These are phyloP conservation scores for Cercospora canescens DNA, from an alignment of 2,329 filamentous ascomycete species.

Conservation along the genomic window DNA sequence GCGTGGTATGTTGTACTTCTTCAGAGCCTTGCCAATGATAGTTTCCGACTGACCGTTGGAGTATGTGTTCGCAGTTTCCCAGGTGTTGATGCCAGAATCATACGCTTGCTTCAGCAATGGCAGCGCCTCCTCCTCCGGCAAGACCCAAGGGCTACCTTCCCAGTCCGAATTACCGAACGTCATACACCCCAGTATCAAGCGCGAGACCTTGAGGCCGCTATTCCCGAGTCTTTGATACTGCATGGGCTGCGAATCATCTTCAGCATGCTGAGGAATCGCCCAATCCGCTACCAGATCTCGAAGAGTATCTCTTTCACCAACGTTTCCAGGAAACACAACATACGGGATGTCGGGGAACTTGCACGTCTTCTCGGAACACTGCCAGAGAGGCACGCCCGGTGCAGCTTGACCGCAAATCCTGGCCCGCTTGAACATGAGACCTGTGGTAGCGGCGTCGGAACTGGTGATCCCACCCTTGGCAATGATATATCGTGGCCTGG, in stretches of 20 bases:
- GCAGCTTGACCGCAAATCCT: constrained; percentile 59
- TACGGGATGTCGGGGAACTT: constrained; percentile 56
- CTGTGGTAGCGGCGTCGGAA: constrained; percentile 60
- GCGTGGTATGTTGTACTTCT: constrained; percentile 33
- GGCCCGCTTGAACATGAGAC: constrained; percentile 55
- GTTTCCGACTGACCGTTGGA: constrained; percentile 34
- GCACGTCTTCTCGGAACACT: constrained; percentile 54
- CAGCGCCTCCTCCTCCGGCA: constrained; percentile 41
- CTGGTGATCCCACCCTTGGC: constrained; percentile 62
- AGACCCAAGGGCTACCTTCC: constrained; percentile 30
- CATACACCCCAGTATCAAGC: constrained; percentile 31
- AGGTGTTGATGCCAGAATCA: constrained; percentile 46
- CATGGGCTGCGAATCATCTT: neutral
- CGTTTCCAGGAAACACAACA: constrained; percentile 61
- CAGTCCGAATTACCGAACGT: constrained; percentile 27
- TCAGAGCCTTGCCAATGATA: constrained; percentile 34
- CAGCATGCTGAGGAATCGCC: constrained; percentile 13
- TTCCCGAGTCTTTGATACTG: constrained; percentile 35
- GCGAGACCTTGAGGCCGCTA: constrained; percentile 45
- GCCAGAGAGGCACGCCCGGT: constrained; percentile 59
- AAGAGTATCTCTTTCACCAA: constrained; percentile 51
- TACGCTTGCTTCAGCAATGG: constrained; percentile 43
- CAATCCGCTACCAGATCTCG: constrained; percentile 50
- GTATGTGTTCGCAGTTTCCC: constrained; percentile 40
- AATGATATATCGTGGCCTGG: constrained; percentile 57